Conservation (phyloP, 2,329 filamentous ascomycete species). For the Sporothrix luriei region DNA sequence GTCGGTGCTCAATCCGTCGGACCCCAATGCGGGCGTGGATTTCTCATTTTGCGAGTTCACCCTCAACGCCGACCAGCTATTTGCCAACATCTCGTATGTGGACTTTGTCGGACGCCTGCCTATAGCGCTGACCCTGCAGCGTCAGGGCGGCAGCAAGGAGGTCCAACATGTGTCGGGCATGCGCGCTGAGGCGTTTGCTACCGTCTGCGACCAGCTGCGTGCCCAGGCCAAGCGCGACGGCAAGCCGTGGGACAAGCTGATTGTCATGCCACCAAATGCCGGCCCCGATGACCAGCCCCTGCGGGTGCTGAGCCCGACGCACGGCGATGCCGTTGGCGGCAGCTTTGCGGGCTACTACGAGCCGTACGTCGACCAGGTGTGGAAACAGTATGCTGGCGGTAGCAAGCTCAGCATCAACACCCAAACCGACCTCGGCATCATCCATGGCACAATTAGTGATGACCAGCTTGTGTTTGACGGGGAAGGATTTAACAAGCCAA, state of each 20-base stretch:
- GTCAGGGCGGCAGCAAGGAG: conserved; percentile 42
- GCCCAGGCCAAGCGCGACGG: conserved; percentile 60
- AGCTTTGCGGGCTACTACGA: conserved; percentile 51
- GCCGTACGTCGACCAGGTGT: conserved; percentile 49
- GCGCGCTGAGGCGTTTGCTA: conserved; percentile 57
- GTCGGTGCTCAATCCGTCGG: conserved; percentile 63
- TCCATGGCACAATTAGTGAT: conserved; percentile 53
- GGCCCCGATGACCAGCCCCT: conserved; percentile 41
- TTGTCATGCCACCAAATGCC: conserved; percentile 42
- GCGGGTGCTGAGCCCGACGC: conserved; percentile 51
- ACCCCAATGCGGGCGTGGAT: conserved; percentile 55
- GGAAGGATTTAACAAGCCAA: conserved; percentile 58
- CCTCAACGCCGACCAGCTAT: conserved; percentile 58
- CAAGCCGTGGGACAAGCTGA: conserved; percentile 62
- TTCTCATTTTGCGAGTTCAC: conserved; percentile 66
- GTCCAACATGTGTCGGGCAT: conserved; percentile 61
- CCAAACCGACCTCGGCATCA: conserved; percentile 60
- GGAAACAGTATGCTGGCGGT: conserved; percentile 44
- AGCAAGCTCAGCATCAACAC: conserved; percentile 61
- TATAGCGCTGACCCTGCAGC: conserved; percentile 55
- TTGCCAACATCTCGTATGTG: conserved; percentile 67
- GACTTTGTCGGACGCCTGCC: conserved; percentile 64
- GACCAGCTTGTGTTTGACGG: background rate
- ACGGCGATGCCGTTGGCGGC: conserved; percentile 48
- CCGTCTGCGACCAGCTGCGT: conserved; percentile 56